Percentiles rank a stretch among this genome's conserved stretches.
Evolutionary conservation across 1,284 basidiomycete species (phyloP).

Genomic region (Trametes polyzona): DNA sequence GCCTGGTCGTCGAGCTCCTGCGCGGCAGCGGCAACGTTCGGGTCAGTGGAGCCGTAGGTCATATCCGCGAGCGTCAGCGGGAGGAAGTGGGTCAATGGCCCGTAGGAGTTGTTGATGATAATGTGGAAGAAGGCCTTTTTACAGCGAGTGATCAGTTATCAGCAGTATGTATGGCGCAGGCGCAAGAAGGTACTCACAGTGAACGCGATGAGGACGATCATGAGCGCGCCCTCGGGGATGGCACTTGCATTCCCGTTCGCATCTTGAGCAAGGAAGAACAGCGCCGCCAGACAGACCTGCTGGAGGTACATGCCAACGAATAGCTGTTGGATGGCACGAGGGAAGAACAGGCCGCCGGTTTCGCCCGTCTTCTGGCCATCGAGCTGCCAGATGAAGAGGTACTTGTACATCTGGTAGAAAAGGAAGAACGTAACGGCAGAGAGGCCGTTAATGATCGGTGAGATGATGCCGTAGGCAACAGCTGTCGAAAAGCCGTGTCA

Average conservation of each 20-base stretch:
- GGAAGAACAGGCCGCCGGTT: constrained; percentile 96
- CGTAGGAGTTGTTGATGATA: constrained; percentile 71
- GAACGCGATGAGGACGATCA: constrained; percentile 81
- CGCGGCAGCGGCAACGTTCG: constrained; percentile 24
- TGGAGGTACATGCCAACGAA: constrained; percentile 94
- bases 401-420: constrained; percentile 89
- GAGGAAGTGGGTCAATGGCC: constrained; percentile 65
- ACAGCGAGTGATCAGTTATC: constrained; percentile 21
- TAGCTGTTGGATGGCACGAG: constrained; percentile 89
- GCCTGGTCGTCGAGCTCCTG: constrained; percentile 27
- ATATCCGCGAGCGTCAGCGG: constrained; percentile 81
- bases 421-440: constrained; percentile 82
- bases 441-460: constrained; percentile 94
- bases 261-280: constrained; percentile 86
- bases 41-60: constrained; percentile 47
- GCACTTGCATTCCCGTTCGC: constrained; percentile 55
- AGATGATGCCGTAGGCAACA: constrained; percentile 86
- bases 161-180: neutral
- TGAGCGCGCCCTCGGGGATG: constrained; percentile 76
- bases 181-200: constrained; percentile 57
- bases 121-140: constrained; percentile 67
- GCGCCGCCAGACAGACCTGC: constrained; percentile 78
- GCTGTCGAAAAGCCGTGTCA: constrained; percentile 41
- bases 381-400: constrained; percentile 82
- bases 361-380: constrained; percentile 78